Conservation (phyloP, 768 basidiomycete genomes). For the Mycena epipterygia region DNA sequence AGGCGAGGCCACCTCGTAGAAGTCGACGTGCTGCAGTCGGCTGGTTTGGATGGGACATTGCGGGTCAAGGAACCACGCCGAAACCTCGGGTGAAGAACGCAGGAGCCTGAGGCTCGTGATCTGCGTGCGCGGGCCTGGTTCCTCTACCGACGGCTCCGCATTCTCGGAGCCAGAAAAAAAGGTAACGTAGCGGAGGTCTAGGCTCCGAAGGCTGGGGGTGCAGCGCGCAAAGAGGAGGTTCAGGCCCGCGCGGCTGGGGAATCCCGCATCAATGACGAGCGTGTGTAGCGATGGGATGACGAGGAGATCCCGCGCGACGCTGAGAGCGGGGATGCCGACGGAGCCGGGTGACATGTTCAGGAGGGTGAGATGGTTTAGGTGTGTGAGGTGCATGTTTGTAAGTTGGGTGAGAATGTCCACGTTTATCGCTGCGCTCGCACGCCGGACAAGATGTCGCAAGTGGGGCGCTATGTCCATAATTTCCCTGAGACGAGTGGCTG, state of each 20-base stretch:
- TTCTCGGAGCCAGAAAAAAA: too few relatives aligned
- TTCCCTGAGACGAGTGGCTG: background rate
- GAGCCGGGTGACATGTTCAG: background rate
- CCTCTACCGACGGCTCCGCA: background rate
- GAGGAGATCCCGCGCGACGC: background rate
- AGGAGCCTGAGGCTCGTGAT: background rate
- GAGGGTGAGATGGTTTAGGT: background rate
- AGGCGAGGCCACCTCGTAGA: background rate
- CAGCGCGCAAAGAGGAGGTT: background rate
- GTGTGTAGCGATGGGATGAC: conserved; percentile 3
- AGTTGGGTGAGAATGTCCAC: background rate
- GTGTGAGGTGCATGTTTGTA: background rate
- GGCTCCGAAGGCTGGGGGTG: background rate
- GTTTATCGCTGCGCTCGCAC: background rate
- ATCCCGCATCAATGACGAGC: background rate
- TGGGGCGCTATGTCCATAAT: background rate
- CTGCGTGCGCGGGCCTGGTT: background rate
- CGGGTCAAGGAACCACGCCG: background rate
- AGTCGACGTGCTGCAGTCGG: background rate
- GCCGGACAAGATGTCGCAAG: background rate
- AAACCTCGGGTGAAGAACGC: background rate
- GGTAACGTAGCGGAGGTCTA: background rate
- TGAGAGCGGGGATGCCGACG: background rate
- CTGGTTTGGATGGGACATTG: background rate
- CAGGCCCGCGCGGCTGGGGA: background rate